These are phyloP conservation scores for Eleusine coracana DNA, from an alignment of 176 grass and related monocot species.

Conservation along the genomic window DNA sequence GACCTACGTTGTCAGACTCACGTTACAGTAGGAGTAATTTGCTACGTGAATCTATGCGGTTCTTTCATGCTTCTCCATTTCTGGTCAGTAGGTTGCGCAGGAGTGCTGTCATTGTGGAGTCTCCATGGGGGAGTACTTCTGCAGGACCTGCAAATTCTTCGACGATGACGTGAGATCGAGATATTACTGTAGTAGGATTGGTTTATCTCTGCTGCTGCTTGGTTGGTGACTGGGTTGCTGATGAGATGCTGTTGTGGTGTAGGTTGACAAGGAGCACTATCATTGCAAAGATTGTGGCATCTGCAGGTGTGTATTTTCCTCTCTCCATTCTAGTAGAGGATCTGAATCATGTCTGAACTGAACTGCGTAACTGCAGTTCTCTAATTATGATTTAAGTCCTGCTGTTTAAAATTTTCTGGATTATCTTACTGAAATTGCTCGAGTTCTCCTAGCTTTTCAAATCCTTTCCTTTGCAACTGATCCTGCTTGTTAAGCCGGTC, in stretches of 20 bases:
- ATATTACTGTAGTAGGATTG: background rate
- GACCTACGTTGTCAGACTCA: background rate
- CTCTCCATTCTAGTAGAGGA: background rate
- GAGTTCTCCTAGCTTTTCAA: too few relatives aligned
- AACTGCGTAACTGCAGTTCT: too few relatives aligned
- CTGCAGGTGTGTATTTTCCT: constrained; percentile 61
- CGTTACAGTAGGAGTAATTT: background rate
- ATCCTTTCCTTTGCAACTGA: too few relatives aligned
- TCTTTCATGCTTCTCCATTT: background rate
- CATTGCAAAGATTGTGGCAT: constrained; percentile 88
- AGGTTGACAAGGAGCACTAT: constrained; percentile 77
- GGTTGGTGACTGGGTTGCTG: constrained; percentile 14
- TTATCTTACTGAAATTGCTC: too few relatives aligned
- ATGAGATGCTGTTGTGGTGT: background rate
- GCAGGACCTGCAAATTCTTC: constrained; percentile 68
- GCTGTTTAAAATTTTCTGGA: too few relatives aligned
- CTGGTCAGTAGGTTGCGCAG: constrained; percentile 39
- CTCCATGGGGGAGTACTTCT: constrained; percentile 92
- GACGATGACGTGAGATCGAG: constrained; percentile 73
- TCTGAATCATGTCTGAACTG: background rate
- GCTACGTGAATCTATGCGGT: background rate
- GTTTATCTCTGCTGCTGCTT: background rate
- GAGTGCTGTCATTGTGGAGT: constrained; percentile 75
- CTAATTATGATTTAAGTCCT: too few relatives aligned
- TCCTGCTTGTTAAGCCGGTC: background rate